Evolutionary conservation across 129 eudicot genomes (phyloP), one percentile per base, ranked within the genome.

Genomic region (Kitagawia praeruptora): DNA sequence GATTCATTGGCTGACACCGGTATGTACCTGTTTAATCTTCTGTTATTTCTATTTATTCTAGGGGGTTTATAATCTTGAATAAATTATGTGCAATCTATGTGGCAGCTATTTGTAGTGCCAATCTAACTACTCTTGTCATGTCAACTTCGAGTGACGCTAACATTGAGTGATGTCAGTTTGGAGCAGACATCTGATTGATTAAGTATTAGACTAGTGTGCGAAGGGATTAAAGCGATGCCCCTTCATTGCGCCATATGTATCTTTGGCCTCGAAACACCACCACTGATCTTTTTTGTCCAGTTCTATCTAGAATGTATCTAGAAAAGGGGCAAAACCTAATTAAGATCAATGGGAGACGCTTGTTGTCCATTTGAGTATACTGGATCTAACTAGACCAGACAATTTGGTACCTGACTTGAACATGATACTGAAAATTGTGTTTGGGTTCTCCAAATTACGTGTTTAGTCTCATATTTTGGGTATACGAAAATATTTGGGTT

Each of bases 1-100:
- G 86, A 80, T 83, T 27, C 92, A 6, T 39, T 88, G 79, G 88
- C 89, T 1, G 96, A 86, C 51, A 80, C 94, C 23, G 93, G 97
- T 95, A 87, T 77, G 80, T 61, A 34, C 64, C 28, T 58, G 34
- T 34, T 44, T 58, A 9, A 58, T 9, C 14, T 1, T 54, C 63
- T 54, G 63, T 54, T 1, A 19, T 54, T 54, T 54, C 63, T 21
- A 19, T 21, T 2, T 53, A 53, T 53, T 53, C 0, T 1, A 10
- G 47, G 47, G 47, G 31, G 31, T 14, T n/a, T 58, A 38, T 73
- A 23, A 21, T 73, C 34, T 73, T 44, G 38, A 23, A 73, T 42
- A 23, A 73, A 42, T 8, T 6, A 9, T 0, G 28, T 39, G 15
- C 21, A 15, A 40, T 72, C 15, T 71, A 4, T 39, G 31, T 12